Conservation (phyloP, 2,329 filamentous ascomycete genomes). For the Fonsecaea monophora region DNA sequence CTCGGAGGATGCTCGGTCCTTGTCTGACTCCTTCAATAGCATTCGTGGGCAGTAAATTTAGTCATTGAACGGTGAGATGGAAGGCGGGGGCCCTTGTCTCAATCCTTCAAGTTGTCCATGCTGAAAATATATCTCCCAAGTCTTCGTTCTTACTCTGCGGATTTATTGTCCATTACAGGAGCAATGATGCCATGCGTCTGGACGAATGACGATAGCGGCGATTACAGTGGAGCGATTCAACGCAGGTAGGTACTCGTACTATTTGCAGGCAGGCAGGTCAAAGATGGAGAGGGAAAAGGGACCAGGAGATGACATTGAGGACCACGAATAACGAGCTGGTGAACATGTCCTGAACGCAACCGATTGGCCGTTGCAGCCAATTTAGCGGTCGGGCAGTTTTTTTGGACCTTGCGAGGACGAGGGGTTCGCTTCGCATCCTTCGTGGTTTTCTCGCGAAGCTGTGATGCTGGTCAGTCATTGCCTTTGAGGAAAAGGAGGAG, state of each 20-base stretch:
- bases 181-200: background rate
- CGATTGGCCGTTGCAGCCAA: background rate
- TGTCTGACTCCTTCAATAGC: background rate
- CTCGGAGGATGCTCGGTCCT: background rate
- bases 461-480: background rate
- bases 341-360: background rate
- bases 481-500: background rate
- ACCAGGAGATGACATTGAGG: background rate
- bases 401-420: background rate
- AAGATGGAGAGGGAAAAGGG: background rate
- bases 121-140: background rate
- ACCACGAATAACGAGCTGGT: background rate
- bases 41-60: background rate
- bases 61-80: background rate
- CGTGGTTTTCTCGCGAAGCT: conserved; percentile 1
- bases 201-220: background rate
- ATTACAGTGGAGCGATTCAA: background rate
- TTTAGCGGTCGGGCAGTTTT: background rate
- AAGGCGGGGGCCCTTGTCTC: background rate
- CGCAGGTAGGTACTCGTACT: background rate
- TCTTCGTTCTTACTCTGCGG: background rate
- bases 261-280: background rate
- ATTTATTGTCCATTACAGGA: background rate
- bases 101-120: background rate
- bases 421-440: background rate